Evolutionary conservation across 2,329 filamentous ascomycete genomes (phyloP), one percentile per base, ranked within the genome.

Genomic region (Juglanconis oblonga): DNA sequence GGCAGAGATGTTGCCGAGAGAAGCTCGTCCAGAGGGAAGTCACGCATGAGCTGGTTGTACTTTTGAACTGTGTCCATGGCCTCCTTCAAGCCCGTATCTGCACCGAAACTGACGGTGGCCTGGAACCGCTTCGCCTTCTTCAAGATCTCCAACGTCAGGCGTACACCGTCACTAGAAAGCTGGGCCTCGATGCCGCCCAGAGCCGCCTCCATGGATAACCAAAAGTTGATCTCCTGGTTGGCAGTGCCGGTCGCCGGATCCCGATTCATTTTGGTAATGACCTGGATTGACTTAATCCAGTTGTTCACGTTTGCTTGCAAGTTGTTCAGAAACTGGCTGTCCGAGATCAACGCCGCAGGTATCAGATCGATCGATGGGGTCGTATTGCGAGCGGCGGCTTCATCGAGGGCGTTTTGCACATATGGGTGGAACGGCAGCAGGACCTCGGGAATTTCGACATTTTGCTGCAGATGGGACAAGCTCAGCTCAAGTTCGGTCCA

Each of bases 231-330:
- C 74, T 99, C 95, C 73, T 98, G 95, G 59, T 91, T 94, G 36
- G 95, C 95, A 29, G 92, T 96, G 36, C 73, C 88, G 72, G 79
- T 84, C 4, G 81, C 79, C 1, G 91, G 87, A 68, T 99, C 95
- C 69, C 92, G 87, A 45, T 92, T 91, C 80, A 97, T 90, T 76
- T 96, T 96, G 44, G 95, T 99, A 67, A 97, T 96, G 52, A 89
- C 89, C 73, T 97, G 94, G 65, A 99, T 99, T 10, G 94, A 96
- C 77, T 96, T 96, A 77, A 99, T 99, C 95, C 95, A 99, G 64
- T 89, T 88, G 73, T 98, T 99, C 62, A 98, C 95, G 52, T 89
- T 95, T 54, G 91, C 89, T 72, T 98, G 95, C 42, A 99, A 81
- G 67, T 89, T 92, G 75, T 99, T 99, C 69, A 97, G 87, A 67